Conservation (phyloP, 106 monocot genomes). For the Amphibolis antarctica region DNA sequence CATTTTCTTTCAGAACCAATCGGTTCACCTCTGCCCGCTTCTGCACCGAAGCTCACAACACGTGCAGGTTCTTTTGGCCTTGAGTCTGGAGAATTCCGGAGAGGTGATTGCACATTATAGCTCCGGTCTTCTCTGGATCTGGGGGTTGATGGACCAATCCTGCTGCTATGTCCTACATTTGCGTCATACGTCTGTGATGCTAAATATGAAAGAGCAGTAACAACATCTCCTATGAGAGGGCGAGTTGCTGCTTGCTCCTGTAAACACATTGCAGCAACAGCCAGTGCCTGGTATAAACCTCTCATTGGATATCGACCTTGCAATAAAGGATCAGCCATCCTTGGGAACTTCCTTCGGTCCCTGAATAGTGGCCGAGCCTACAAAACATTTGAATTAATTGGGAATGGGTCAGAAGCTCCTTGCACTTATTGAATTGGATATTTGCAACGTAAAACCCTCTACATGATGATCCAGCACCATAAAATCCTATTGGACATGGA, state of each 20-base stretch:
- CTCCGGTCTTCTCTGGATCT: slow-evolving; percentile 33
- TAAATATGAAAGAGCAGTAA: slow-evolving; percentile 73
- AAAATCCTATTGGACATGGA: too few species aligned
- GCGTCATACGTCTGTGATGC: slow-evolving; percentile 76
- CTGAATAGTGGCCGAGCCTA: slow-evolving; percentile 93
- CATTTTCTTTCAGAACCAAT: slow-evolving; percentile 42
- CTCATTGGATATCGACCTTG: slow-evolving; percentile 69
- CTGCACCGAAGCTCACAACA: slow-evolving; percentile 21
- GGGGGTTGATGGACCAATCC: slow-evolving; percentile 41
- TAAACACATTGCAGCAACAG: slow-evolving; percentile 91
- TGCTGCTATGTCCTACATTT: slow-evolving; percentile 34
- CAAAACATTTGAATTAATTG: neutral
- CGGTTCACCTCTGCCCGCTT: slow-evolving; percentile 30
- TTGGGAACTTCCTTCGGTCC: slow-evolving; percentile 73
- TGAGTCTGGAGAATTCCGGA: slow-evolving; percentile 51
- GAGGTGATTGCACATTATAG: slow-evolving; percentile 36
- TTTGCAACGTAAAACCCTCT: neutral
- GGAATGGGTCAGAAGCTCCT: neutral
- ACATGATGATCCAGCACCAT: neutral
- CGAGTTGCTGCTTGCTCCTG: slow-evolving; percentile 83
- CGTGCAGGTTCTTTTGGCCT: slow-evolving; percentile 23
- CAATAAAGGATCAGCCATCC: slow-evolving; percentile 81
- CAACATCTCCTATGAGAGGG: slow-evolving; percentile 79
- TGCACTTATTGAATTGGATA: neutral
- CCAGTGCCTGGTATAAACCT: slow-evolving; percentile 80